phyloP scores from a whole-genome alignment of 305 asterid species.

The Fraxinus nigra region DNA sequence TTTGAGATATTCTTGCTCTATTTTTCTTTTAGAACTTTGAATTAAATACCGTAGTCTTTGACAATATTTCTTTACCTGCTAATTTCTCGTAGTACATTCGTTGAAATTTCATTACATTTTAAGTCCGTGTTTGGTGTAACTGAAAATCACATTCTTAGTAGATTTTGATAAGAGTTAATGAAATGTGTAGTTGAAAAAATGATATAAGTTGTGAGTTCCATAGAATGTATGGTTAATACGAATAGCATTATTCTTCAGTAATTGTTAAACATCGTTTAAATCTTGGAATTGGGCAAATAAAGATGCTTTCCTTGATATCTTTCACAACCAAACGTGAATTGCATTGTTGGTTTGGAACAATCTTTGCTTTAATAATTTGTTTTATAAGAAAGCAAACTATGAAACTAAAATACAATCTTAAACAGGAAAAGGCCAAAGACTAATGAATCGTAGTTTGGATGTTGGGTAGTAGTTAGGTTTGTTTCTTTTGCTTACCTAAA shows the following conservation, averaged over 20 bases:
- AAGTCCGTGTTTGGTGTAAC: too few relatives aligned
- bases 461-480: slow-evolving; percentile 35
- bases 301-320: background rate
- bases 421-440: background rate
- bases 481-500: slow-evolving; percentile 34
- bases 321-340: slow-evolving; percentile 1
- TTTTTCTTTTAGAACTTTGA: too few relatives aligned
- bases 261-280: background rate
- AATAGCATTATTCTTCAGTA: background rate
- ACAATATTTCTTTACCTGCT: too few relatives aligned
- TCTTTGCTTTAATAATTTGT: background rate
- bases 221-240: too few relatives aligned
- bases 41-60: too few relatives aligned
- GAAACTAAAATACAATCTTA: background rate
- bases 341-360: background rate
- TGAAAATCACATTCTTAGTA: too few relatives aligned
- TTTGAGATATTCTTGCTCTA: background rate
- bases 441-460: slow-evolving; percentile 16
- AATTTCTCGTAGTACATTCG: too few relatives aligned
- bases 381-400: background rate
- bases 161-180: too few relatives aligned
- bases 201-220: too few relatives aligned
- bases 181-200: too few relatives aligned
- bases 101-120: too few relatives aligned
- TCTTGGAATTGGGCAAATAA: background rate